Base-by-base conservation (phyloP, 1,284 basidiomycete genomes). In the Wolfiporia cocos region DNA sequence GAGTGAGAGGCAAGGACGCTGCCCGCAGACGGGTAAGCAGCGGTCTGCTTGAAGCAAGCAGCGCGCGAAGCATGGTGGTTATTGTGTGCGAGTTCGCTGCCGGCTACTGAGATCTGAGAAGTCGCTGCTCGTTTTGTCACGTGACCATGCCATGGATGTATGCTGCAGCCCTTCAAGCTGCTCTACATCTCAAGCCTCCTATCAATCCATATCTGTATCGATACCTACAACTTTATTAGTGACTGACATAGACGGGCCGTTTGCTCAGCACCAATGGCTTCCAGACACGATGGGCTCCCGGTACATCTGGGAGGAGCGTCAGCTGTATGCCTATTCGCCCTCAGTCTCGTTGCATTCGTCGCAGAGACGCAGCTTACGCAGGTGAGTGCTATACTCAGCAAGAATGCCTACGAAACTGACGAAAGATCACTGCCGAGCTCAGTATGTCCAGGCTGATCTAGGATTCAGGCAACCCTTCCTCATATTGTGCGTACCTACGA, bases 401-500 rank as follows among this genome's bases (percentile, higher is more conserved):
- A 33, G 11, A 12, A 19, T 15, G 12, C 35, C 10, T 31, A 26
- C 17, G 26, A 9, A 11, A 20, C 31, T 46, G 24, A 46, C n/a
- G 20, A 34, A n/a, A n/a, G n/a, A n/a, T n/a, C n/a, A n/a, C n/a
- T 20, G 21, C 26, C 31, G 41, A 35, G 26, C 46, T 15, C 54
- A 87, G 82, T 84, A 88, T 65, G 77, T 90, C 11, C 86, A 91
- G 64, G 79, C 78, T 1, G 73, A 66, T 1, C 65, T 87, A 21
- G 72, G 67, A 21, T 92, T 81, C 65, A 68, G 75, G 37, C 82
- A 89, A 41, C 85, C 88, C 1, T 90, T 78, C 67, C 79, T 91
- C 50, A 64, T 89, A 49, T 86, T 91, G 85, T 88, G 53, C 50
- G 76, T 55, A 30, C 32, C 20, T 17, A 19, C 31, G 12, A 20